phyloP scores from a whole-genome alignment of 192 early-diverging fungal genomes.

The Gonapodya prolifera region DNA sequence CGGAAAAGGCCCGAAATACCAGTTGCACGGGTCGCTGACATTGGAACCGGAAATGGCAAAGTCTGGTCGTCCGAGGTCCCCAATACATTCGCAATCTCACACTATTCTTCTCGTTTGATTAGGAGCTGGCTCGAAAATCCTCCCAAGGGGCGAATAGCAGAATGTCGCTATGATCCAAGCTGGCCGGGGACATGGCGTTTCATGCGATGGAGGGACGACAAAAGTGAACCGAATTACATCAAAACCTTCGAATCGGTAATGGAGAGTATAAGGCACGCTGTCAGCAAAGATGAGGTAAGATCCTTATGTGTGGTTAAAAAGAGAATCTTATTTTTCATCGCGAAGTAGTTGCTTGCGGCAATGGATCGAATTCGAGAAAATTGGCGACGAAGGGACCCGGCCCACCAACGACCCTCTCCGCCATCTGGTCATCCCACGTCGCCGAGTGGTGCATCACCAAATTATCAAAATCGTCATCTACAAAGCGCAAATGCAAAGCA shows the following conservation, averaged over 20 bases:
- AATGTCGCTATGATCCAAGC: slow-evolving; percentile 43
- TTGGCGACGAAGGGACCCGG: too few relatives aligned
- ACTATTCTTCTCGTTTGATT: neutral
- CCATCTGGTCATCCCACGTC: too few relatives aligned
- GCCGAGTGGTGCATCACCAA: too few relatives aligned
- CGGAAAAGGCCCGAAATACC: neutral
- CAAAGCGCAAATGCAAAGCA: too few relatives aligned
- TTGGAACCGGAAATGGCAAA: neutral
- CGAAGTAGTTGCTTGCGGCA: neutral
- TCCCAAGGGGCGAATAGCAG: slow-evolving; percentile 46
- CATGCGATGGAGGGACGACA: slow-evolving; percentile 70
- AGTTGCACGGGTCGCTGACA: neutral
- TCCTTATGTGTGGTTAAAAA: neutral
- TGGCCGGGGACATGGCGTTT: slow-evolving; percentile 51
- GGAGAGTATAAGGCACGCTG: slow-evolving; percentile 59
- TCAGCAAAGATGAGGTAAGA: slow-evolving; percentile 36
- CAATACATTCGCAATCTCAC: neutral
- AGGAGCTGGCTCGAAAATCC: slow-evolving; percentile 15
- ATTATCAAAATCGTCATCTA: too few relatives aligned
- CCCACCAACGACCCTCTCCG: too few relatives aligned
- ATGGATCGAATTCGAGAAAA: neutral
- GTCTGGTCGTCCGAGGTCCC: neutral
- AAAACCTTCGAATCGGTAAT: slow-evolving; percentile 43
- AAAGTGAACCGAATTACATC: slow-evolving; percentile 54
- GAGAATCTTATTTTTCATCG: neutral